These are phyloP conservation scores for Aspergillus fischeri DNA, from an alignment of 2,329 filamentous ascomycete species.

Conservation along the genomic window DNA sequence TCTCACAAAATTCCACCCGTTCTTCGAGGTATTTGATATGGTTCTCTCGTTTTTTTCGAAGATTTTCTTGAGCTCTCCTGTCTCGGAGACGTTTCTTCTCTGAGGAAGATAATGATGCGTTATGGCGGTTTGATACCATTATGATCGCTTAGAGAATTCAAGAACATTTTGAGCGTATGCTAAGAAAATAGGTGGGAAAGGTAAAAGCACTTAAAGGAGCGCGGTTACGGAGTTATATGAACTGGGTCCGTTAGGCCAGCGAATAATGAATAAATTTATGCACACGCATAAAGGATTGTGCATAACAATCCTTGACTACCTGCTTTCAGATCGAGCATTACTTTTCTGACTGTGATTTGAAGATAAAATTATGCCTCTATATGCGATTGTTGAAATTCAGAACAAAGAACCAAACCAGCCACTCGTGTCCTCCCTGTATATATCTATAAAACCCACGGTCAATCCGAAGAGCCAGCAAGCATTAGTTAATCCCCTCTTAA, in stretches of 20 bases:
- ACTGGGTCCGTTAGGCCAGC: too few relatives aligned
- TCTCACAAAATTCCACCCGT: conserved; percentile 2
- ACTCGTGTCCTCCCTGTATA: neutral
- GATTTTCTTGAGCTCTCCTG: conserved; percentile 5
- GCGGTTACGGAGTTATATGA: neutral
- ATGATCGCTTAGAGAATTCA: neutral
- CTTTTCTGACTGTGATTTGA: neutral
- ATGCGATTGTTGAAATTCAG: neutral
- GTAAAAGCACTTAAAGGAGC: neutral
- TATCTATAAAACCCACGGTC: too few relatives aligned
- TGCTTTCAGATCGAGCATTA: neutral
- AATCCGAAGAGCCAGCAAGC: neutral
- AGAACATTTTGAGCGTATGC: neutral
- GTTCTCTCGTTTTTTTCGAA: conserved; percentile 4
- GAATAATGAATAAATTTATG: neutral
- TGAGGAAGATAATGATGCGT: neutral
- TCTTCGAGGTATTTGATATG: conserved; percentile 3
- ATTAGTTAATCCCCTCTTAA: neutral
- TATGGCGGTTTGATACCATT: neutral
- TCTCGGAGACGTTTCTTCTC: conserved; percentile 10
- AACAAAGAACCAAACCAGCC: neutral
- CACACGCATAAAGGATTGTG: neutral
- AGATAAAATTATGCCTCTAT: neutral
- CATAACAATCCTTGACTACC: neutral
- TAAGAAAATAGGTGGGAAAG: neutral